Conservation (phyloP, 1,139 yeast genomes). For the Taphrina deformans region DNA sequence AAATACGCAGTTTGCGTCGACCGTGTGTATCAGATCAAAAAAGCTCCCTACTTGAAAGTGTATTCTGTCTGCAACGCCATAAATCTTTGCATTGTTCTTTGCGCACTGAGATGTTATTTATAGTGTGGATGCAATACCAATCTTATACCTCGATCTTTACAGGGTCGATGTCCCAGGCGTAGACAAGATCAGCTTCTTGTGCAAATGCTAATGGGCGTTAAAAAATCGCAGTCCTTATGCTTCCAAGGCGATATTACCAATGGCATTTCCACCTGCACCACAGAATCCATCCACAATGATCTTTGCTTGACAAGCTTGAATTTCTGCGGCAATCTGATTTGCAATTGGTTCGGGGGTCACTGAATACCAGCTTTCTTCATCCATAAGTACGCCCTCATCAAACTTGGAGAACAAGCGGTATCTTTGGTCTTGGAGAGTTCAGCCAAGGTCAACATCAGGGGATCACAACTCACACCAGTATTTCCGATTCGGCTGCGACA, state of each 20-base stretch:
- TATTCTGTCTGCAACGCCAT: conserved; percentile 58
- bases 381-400: conserved; percentile 72
- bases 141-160: conserved; percentile 19
- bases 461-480: conserved; percentile 24
- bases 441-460: no score
- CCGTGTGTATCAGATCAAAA: conserved; percentile 9
- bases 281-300: conserved; percentile 70
- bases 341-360: conserved; percentile 87
- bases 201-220: conserved; percentile 11
- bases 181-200: conserved; percentile 17
- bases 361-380: conserved; percentile 80
- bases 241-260: not conserved
- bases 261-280: conserved; percentile 87
- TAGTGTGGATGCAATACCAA: not conserved
- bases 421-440: conserved; percentile 47
- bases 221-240: not conserved
- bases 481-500: conserved; percentile 3
- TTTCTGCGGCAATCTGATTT: conserved; percentile 54
- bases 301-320: conserved; percentile 51
- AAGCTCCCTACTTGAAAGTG: conserved; percentile 44
- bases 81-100: conserved; percentile 67
- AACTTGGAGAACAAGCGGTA: conserved; percentile 59
- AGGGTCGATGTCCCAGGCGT: conserved; percentile 23
- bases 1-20: conserved; percentile 20
- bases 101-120: conserved; percentile 53